These are phyloP conservation scores for Xylaria castorea DNA, from an alignment of 495 filamentous ascomycete genomes.

Conservation along the genomic window DNA sequence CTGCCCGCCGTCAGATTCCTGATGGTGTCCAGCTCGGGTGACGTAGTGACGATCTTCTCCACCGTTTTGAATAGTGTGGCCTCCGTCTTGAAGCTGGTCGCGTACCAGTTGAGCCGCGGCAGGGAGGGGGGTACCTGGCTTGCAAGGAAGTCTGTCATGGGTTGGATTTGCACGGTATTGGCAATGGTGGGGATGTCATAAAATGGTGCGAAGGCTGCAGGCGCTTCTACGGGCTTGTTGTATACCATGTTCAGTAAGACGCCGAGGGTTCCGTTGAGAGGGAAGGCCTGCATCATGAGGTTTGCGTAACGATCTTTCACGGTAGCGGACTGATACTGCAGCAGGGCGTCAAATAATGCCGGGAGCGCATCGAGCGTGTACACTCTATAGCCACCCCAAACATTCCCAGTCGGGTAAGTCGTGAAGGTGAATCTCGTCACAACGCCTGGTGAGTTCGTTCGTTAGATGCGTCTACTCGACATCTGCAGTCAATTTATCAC, in stretches of 20 bases:
- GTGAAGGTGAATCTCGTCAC: slow-evolving; percentile 53
- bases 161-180: slow-evolving; percentile 35
- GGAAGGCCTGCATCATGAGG: slow-evolving; percentile 40
- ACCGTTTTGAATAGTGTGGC: slow-evolving; percentile 31
- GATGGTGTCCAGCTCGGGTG: slow-evolving; percentile 35
- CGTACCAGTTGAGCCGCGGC: slow-evolving; percentile 35
- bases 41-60: slow-evolving; percentile 30
- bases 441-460: slow-evolving; percentile 38
- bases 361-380: slow-evolving; percentile 42
- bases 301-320: slow-evolving; percentile 39
- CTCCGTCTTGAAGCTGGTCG: slow-evolving; percentile 35
- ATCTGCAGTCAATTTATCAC: not conserved
- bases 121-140: slow-evolving; percentile 24
- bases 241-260: slow-evolving; percentile 40
- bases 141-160: slow-evolving; percentile 32
- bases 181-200: slow-evolving; percentile 31
- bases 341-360: slow-evolving; percentile 34
- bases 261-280: slow-evolving; percentile 37
- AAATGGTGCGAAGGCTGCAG: slow-evolving; percentile 36
- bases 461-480: not conserved
- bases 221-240: slow-evolving; percentile 32
- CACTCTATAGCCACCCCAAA: slow-evolving; percentile 49
- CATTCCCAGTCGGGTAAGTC: slow-evolving; percentile 51
- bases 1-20: slow-evolving; percentile 35
- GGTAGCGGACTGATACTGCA: slow-evolving; percentile 32